Evolutionary conservation across 768 basidiomycete genomes (phyloP), one percentile per base, ranked within the genome.

Genomic region (Collybiopsis confluens): DNA sequence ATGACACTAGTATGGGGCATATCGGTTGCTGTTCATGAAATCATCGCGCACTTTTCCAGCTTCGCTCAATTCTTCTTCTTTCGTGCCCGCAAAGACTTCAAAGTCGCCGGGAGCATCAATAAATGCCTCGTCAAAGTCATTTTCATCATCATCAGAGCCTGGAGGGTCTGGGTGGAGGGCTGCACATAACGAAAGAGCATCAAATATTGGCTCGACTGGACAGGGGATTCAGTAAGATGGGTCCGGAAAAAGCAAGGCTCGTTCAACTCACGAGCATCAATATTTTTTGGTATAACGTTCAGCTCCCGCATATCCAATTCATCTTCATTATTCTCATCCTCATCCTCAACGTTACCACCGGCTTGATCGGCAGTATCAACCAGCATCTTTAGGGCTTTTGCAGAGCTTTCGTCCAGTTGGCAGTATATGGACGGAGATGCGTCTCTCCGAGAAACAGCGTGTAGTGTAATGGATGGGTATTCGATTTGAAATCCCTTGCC

Each of bases 11-110:
- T 95, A 95, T 62, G 92, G 92, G 55, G 81, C 74, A 72, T 75
- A 93, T 70, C 92, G 88, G 65, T 70, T 78, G 76, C 85, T 70
- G 75, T 85, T 85, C 71, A 79, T 63, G 68, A 88, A 88, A 88
- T 88, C 81, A 69, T 85, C 90, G 88, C 92, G 89, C 86, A 92
- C 90, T 87, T 89, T 84, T 75, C 92, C 92, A 59, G 87, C 88
- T 73, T 87, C 85, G 68, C 85, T 89, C 59, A 93, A 79, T 69
- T 93, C 89, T 62, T 91, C 75, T 20, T 72, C 78, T 52, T 77
- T 83, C 44, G 78, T 76, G 24, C 85, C 86, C 20, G 70, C 73
- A 60, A 80, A 79, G 2, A 73, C 71, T 3, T 74, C 76, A 65
- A 90, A 86, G 1, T 75, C 72, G 54, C 79, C 76, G 10, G 49